Evolutionary conservation across 345 rosid species (phyloP).

Genomic region (Corchorus olitorius): DNA sequence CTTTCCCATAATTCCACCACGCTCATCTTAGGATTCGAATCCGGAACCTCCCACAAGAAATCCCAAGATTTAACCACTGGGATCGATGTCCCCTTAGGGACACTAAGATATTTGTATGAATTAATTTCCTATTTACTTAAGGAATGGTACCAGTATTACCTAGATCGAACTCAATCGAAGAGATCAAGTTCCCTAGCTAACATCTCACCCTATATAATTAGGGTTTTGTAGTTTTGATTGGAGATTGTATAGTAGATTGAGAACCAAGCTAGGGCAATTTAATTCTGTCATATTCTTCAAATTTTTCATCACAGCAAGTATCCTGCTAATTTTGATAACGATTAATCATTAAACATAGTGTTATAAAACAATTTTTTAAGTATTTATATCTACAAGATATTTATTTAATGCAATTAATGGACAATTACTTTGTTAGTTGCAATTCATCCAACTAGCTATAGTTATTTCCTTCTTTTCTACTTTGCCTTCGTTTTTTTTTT

Average conservation of each 20-base stretch:
- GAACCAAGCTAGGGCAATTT: not conserved
- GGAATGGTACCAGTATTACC: no score
- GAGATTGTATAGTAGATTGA: not conserved
- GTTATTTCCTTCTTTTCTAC: not conserved
- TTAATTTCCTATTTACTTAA: no score
- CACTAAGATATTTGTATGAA: no score
- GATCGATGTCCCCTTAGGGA: no score
- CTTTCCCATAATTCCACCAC: no score
- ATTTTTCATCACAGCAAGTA: not conserved
- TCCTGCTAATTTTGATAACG: not conserved
- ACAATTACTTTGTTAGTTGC: not conserved
- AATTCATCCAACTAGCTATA: no score
- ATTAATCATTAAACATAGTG: not conserved
- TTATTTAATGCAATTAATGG: slow-evolving; percentile 14
- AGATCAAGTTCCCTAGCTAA: not conserved
- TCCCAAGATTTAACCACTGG: no score
- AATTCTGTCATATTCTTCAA: slow-evolving; percentile 1
- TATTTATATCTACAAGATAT: not conserved
- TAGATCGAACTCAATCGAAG: no score
- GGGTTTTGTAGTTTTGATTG: not conserved
- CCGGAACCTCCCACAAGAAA: no score
- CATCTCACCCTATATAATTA: not conserved
- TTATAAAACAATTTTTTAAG: not conserved
- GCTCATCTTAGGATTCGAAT: no score
- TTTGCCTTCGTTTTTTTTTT: not conserved